Percentiles rank a stretch among this genome's conserved stretches.
Conservation (phyloP, 2,329 filamentous ascomycete species). For the Fonsecaea monophora region DNA sequence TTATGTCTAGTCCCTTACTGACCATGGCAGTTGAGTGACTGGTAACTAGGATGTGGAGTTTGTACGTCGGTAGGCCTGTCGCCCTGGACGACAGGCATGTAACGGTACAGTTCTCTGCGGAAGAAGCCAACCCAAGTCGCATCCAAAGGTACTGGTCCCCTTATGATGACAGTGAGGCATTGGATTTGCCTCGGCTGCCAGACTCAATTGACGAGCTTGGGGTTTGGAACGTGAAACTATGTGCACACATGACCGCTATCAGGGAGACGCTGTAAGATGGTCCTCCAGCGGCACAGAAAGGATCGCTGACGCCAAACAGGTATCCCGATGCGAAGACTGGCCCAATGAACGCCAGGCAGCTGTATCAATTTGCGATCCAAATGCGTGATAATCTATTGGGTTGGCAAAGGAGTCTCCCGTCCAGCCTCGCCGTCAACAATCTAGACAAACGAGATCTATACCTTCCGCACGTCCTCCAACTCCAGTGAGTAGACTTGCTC, state of each 20-base stretch:
- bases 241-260: slow-evolving; percentile 36
- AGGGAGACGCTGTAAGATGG: slow-evolving; percentile 34
- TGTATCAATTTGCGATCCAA: slow-evolving; percentile 27
- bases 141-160: slow-evolving; percentile 25
- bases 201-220: slow-evolving; percentile 29
- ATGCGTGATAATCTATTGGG: slow-evolving; percentile 20
- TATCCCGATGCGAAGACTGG: slow-evolving; percentile 28
- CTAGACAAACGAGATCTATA: slow-evolving; percentile 23
- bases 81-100: slow-evolving; percentile 38
- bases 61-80: slow-evolving; percentile 38
- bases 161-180: slow-evolving; percentile 25
- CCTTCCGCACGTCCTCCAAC: slow-evolving; percentile 33
- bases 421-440: slow-evolving; percentile 23
- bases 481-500: slow-evolving; percentile 23
- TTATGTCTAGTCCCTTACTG: not conserved
- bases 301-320: slow-evolving; percentile 9
- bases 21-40: not conserved
- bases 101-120: slow-evolving; percentile 25
- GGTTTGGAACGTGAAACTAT: slow-evolving; percentile 32
- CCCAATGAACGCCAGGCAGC: slow-evolving; percentile 21
- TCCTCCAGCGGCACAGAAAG: not conserved
- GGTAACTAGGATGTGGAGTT: slow-evolving; percentile 37
- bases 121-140: not conserved
- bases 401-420: slow-evolving; percentile 23
- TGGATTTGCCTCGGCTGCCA: slow-evolving; percentile 13